Percentiles rank a stretch among this genome's conserved stretches.
These are phyloP conservation scores for Globisporangium viniferum DNA, from an alignment of 352 stramenopile species.

Conservation along the genomic window DNA sequence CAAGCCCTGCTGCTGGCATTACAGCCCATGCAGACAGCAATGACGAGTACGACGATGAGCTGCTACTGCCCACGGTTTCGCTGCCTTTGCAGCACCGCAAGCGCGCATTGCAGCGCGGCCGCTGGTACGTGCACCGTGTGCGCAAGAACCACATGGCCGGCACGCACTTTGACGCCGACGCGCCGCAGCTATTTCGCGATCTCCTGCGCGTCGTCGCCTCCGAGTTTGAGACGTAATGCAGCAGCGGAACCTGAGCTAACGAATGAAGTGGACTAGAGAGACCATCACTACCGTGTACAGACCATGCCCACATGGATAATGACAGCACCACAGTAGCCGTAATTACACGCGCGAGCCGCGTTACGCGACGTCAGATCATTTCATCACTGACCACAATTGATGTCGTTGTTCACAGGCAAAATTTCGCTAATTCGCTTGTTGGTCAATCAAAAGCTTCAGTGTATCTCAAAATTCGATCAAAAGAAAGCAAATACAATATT, in stretches of 20 bases:
- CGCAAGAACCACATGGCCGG: constrained; percentile 71
- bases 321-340: background rate
- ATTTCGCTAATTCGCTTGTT: too few species aligned
- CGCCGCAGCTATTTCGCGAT: background rate
- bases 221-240: background rate
- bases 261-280: background rate
- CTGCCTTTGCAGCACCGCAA: constrained; percentile 14
- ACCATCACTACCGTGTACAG: background rate
- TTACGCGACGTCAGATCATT: background rate
- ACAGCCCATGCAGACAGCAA: background rate
- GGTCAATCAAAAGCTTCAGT: too few species aligned
- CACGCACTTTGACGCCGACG: constrained; percentile 36
- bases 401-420: background rate
- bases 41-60: background rate
- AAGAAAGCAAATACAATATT: too few species aligned
- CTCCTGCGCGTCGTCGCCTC: background rate
- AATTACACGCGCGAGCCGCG: background rate
- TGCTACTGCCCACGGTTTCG: constrained; percentile 42
- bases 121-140: constrained; percentile 80
- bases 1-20: background rate
- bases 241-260: too few species aligned
- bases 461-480: too few species aligned
- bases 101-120: constrained; percentile 45
- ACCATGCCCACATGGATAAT: background rate
- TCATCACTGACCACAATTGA: background rate